Percentiles rank a stretch among this genome's conserved stretches.
Conservation (phyloP, 306 rosid genomes). For the Psophocarpus tetragonolobus region DNA sequence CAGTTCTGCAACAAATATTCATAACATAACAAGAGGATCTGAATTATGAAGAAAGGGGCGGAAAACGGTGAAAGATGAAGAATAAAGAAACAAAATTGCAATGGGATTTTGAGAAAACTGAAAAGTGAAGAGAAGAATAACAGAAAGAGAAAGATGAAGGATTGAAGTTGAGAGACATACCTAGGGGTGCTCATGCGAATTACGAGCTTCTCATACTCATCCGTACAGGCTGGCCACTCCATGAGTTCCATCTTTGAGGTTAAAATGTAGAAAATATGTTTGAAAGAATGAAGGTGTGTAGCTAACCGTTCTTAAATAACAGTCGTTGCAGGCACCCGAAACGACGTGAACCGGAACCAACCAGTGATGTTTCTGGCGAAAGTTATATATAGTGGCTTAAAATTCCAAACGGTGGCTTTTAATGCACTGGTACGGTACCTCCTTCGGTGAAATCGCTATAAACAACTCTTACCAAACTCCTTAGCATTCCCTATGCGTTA, state of each 20-base stretch:
- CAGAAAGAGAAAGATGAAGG: background rate
- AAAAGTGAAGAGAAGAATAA: background rate
- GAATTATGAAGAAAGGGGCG: background rate
- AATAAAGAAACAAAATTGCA: background rate
- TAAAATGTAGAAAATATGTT: background rate
- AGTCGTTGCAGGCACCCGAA: background rate
- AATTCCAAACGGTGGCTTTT: constrained; percentile 43
- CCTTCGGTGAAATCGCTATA: constrained; percentile 52
- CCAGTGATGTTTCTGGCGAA: background rate
- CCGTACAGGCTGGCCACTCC: constrained; percentile 71
- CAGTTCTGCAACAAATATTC: background rate
- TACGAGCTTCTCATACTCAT: constrained; percentile 81
- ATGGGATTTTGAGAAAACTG: background rate
- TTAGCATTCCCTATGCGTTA: constrained; percentile 18
- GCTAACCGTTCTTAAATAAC: background rate
- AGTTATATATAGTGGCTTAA: constrained; percentile 3
- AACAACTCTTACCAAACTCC: constrained; percentile 53
- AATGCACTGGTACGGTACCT: constrained; percentile 42
- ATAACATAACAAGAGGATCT: background rate
- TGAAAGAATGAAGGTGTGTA: background rate
- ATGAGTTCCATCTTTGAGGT: constrained; percentile 53
- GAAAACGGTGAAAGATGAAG: background rate
- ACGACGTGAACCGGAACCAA: background rate
- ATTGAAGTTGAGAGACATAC: constrained; percentile 40
- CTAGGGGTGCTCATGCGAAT: constrained; percentile 89